These are phyloP conservation scores for Capillidium heterosporum DNA, from an alignment of 371 early-diverging fungal genomes.

Conservation along the genomic window DNA sequence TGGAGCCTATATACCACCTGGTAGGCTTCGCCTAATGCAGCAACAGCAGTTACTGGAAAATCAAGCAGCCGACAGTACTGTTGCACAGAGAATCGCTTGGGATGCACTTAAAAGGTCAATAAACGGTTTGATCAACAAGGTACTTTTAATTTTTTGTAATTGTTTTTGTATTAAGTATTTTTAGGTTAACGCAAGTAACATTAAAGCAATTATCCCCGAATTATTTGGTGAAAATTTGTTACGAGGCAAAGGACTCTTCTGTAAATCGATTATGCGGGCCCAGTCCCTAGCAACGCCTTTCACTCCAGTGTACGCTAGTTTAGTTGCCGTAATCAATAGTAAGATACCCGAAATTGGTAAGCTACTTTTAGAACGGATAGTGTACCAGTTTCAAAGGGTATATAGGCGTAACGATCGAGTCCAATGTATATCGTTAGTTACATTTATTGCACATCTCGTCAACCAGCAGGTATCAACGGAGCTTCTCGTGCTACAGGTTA, in stretches of 20 bases:
- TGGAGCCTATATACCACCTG: conserved; percentile 89
- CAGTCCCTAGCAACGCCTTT: conserved; percentile 78
- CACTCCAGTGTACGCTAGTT: conserved; percentile 82
- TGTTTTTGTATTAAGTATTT: background rate
- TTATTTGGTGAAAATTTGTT: conserved; percentile 81
- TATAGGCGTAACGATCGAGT: conserved; percentile 83
- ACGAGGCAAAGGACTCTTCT: conserved; percentile 82
- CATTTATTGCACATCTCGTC: conserved; percentile 82
- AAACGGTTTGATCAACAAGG: conserved; percentile 90
- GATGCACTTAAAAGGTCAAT: conserved; percentile 87
- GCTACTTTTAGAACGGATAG: conserved; percentile 63
- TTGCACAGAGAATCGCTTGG: conserved; percentile 84
- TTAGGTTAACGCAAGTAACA: conserved; percentile 68
- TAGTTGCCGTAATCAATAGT: conserved; percentile 80
- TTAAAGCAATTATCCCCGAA: conserved; percentile 79
- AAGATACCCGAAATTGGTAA: conserved; percentile 86
- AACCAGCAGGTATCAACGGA: conserved; percentile 86
- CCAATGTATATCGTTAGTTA: conserved; percentile 60
- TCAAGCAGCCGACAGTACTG: conserved; percentile 48
- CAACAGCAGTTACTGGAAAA: conserved; percentile 21
- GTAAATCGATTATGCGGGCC: conserved; percentile 79
- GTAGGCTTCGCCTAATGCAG: conserved; percentile 66
- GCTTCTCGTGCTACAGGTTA: conserved; percentile 71
- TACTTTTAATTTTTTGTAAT: conserved; percentile 4
- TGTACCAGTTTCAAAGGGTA: conserved; percentile 78